These are phyloP conservation scores for Exophiala mesophila DNA, from an alignment of 2,329 filamentous ascomycete species.

Conservation along the genomic window DNA sequence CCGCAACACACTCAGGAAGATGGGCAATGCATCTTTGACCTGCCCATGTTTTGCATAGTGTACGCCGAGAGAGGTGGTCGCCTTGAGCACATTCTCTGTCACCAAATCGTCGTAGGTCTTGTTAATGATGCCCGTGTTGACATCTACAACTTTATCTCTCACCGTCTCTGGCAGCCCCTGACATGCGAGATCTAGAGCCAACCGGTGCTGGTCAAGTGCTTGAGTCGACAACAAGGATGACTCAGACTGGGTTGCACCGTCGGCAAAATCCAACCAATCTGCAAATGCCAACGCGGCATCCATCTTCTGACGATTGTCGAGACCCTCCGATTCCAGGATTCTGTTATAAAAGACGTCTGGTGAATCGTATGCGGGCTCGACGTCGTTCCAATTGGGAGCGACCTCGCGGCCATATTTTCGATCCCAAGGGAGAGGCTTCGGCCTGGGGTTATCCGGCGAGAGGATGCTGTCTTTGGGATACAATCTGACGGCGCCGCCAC, in stretches of 20 bases:
- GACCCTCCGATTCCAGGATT: conserved; percentile 73
- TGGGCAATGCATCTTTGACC: conserved; percentile 66
- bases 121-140: conserved; percentile 59
- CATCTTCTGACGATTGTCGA: conserved; percentile 71
- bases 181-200: conserved; percentile 70
- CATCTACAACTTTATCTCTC: conserved; percentile 48
- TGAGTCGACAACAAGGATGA: conserved; percentile 39
- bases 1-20: conserved; percentile 78
- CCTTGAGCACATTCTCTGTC: conserved; percentile 68
- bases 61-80: conserved; percentile 71
- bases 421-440: conserved; percentile 64
- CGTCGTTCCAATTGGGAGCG: conserved; percentile 70
- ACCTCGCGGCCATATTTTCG: conserved; percentile 37
- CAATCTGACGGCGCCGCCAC: conserved; percentile 32
- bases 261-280: conserved; percentile 77
- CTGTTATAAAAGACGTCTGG: conserved; percentile 78
- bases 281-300: conserved; percentile 79
- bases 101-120: conserved; percentile 51
- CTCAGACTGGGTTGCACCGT: conserved; percentile 36
- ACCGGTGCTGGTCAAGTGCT: conserved; percentile 66
- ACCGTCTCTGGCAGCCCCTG: conserved; percentile 42
- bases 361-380: conserved; percentile 60
- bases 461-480: conserved; percentile 70
- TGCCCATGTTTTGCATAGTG: conserved; percentile 69
- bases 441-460: conserved; percentile 77